These are phyloP conservation scores for Fusarium poae DNA, from an alignment of 2,329 filamentous ascomycete species.

Conservation along the genomic window DNA sequence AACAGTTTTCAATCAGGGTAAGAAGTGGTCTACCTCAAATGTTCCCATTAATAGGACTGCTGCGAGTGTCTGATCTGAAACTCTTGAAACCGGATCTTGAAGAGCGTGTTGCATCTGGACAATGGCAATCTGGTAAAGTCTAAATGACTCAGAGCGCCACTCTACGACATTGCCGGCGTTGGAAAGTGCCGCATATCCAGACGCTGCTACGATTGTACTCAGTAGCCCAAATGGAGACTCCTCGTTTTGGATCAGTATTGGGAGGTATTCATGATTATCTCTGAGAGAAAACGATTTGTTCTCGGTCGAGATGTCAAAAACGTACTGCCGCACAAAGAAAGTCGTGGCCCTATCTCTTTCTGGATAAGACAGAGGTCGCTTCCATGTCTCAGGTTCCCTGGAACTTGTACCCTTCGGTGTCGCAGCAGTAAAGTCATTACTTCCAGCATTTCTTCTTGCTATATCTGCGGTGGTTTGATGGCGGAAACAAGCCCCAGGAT, in stretches of 20 bases:
- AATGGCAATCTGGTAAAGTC: conserved; percentile 35
- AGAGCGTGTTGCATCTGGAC: conserved; percentile 25
- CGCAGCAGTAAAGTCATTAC: too few relatives aligned
- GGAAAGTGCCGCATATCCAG: conserved; percentile 41
- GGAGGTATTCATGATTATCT: conserved; percentile 39
- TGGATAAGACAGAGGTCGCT: conserved; percentile 24
- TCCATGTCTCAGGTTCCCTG: background rate
- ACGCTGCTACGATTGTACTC: conserved; percentile 30
- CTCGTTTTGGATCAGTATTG: conserved; percentile 22
- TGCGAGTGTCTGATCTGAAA: conserved; percentile 38
- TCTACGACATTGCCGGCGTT: conserved; percentile 28
- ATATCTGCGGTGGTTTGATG: conserved; percentile 17
- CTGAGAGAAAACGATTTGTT: background rate
- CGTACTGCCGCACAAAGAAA: conserved; percentile 43
- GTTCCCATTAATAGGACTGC: conserved; percentile 43
- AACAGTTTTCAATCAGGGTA: too few relatives aligned
- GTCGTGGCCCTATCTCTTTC: conserved; percentile 26
- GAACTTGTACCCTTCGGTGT: too few relatives aligned
- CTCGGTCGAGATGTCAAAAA: background rate
- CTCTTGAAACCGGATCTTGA: conserved; percentile 16
- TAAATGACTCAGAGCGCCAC: conserved; percentile 38
- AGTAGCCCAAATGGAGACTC: conserved; percentile 30
- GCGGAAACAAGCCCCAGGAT: conserved; percentile 26
- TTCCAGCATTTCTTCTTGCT: background rate
- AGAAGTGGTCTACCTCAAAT: conserved; percentile 22